These are phyloP conservation scores for Aspergillus fischeri DNA, from an alignment of 2,329 filamentous ascomycete species.

Conservation along the genomic window DNA sequence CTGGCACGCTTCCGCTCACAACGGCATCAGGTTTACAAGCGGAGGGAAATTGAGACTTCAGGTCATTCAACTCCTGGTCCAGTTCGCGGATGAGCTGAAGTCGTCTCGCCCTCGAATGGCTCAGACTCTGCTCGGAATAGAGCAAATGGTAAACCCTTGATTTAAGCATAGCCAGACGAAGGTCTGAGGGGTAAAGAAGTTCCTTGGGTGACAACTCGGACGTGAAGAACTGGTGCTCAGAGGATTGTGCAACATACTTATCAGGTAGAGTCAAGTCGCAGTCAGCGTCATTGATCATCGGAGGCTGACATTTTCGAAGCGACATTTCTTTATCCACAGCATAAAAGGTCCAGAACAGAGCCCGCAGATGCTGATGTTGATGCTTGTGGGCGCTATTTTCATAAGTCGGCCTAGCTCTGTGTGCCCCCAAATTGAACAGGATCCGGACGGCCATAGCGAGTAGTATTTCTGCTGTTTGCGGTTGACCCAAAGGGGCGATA, in stretches of 20 bases:
- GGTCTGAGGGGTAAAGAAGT: constrained; percentile 22
- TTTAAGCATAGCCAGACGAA: constrained; percentile 21
- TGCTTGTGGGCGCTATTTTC: not conserved
- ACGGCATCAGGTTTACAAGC: constrained; percentile 16
- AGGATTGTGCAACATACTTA: constrained; percentile 15
- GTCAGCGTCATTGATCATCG: constrained; percentile 20
- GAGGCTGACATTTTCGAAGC: constrained; percentile 16
- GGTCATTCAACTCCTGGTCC: constrained; percentile 19
- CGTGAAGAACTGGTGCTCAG: constrained; percentile 17
- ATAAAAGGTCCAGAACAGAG: constrained; percentile 24
- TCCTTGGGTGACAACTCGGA: constrained; percentile 11
- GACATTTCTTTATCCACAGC: constrained; percentile 23
- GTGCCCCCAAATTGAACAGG: constrained; percentile 19
- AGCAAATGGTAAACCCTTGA: constrained; percentile 19
- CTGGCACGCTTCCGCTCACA: constrained; percentile 10
- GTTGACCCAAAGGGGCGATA: constrained; percentile 20
- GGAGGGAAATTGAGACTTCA: constrained; percentile 16
- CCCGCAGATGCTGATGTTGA: constrained; percentile 13
- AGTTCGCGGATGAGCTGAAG: constrained; percentile 23
- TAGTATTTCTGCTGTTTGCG: constrained; percentile 18
- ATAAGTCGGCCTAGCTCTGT: not conserved
- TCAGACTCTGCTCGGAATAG: constrained; percentile 13
- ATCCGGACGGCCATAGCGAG: constrained; percentile 20
- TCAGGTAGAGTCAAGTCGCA: constrained; percentile 21
- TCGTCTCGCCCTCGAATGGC: constrained; percentile 13